Percentiles rank a stretch among this genome's conserved stretches.
Conservation (phyloP, 352 stramenopile genomes). For the Peronospora tabacina region DNA sequence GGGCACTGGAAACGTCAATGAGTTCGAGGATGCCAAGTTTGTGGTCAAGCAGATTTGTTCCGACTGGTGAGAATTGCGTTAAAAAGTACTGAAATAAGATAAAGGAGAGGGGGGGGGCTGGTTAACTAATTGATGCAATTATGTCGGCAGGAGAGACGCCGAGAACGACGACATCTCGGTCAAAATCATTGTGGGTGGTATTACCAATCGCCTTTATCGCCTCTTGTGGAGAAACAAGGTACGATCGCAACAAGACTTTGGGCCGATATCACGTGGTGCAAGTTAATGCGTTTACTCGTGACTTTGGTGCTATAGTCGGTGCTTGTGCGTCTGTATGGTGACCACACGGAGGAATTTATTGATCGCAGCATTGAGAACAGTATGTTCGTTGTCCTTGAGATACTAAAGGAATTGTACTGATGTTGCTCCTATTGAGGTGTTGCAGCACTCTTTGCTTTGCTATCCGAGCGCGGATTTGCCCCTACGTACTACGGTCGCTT, state of each 20-base stretch:
- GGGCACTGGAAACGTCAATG: slow-evolving; percentile 47
- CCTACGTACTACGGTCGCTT: slow-evolving; percentile 88
- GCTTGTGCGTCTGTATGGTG: slow-evolving; percentile 87
- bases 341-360: slow-evolving; percentile 91
- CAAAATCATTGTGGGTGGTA: slow-evolving; percentile 86
- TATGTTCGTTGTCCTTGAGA: slow-evolving; percentile 27
- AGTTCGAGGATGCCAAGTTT: slow-evolving; percentile 78
- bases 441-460: slow-evolving; percentile 74
- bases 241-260: not conserved
- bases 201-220: slow-evolving; percentile 91
- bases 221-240: slow-evolving; percentile 61
- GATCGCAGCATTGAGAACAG: slow-evolving; percentile 88
- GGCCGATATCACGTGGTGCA: not conserved
- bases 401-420: not conserved
- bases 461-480: slow-evolving; percentile 78
- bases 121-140: not conserved
- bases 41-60: slow-evolving; percentile 60
- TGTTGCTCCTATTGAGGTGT: slow-evolving; percentile 4
- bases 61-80: slow-evolving; percentile 35
- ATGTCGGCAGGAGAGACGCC: slow-evolving; percentile 38
- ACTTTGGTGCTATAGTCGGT: slow-evolving; percentile 40
- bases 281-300: not conserved
- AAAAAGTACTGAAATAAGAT: too few relatives aligned
- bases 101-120: not conserved
- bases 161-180: slow-evolving; percentile 57